Evolutionary conservation across 257 asterid species (phyloP), one percentile per base, ranked within the genome.

Genomic region (Solanum commersonii): DNA sequence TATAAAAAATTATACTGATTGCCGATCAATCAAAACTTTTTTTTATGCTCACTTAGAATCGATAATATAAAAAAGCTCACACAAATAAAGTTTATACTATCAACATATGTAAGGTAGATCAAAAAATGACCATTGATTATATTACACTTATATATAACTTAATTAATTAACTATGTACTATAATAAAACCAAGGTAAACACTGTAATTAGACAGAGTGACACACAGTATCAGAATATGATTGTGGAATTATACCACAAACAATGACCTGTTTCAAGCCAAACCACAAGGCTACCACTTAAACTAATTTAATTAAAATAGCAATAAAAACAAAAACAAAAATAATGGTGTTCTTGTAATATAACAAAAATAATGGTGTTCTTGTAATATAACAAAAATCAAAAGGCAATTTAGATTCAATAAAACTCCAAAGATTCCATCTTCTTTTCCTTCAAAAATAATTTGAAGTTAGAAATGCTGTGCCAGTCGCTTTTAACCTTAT

Each of bases 361-460:
- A 16, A 7, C 83, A 27, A 14, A 91, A 91, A 89, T 73, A n/a
- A n/a, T 92, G 94, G 94, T 91, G 82, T 88, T 87, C 12, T 23
- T 40, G 91, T 15, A 65, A 91, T 76, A 89, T 14, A 16, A 7
- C 83, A 27, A 14, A 91, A 91, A 89, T 73, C 88, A 33, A 63
- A 89, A 91, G 92, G 89, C 46, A 46, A 29, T 20, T 29, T 67
- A n/a, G 27, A 14, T 5, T 5, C 15, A 35, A 82, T 27, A 77
- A 85, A 87, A 65, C 90, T 91, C 89, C 93, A 88, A 90, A 87
- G 23, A 84, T 87, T 89, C 88, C 91, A 84, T 88, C 90, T 90
- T 85, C 72, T 29, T 84, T 68, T 23, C 42, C 70, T 29, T 49
- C 85, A 16, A 18, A 73, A 67, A 34, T 27, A 35, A 46, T 49